Evolutionary conservation across 2,329 filamentous ascomycete genomes (phyloP), one percentile per base, ranked within the genome.

Genomic region (Lasiodiplodia sp.): DNA sequence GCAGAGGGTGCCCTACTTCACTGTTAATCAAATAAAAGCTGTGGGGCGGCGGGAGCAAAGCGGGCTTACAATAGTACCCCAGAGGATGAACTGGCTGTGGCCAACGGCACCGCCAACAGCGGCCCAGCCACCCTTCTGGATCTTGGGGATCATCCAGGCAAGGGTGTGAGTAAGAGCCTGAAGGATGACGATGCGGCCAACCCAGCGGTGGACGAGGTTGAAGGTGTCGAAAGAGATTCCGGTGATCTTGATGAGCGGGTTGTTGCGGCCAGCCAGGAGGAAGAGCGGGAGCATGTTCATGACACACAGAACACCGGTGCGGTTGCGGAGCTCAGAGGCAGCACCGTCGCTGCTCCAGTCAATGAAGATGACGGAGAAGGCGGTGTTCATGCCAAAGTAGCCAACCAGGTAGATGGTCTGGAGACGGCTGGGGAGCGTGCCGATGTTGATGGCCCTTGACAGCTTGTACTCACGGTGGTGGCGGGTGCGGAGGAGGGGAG

Each of bases 231-330:
- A 95, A 4, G 90, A 92, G 71, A 94, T 89, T 70, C 89, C 88
- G 66, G 92, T 84, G 72, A 91, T 83, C 70, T 84, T 84, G 76
- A 94, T 93, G 72, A 95, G 83, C 25, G 91, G 91, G 80, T 94
- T 94, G 82, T 94, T 94, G 73, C 92, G 86, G 52, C 90, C 89
- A 57, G 91, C 90, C 77, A 94, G 84, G 62, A 94, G 79, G 79
- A 94, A 91, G 4, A 94, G 83, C 1, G 92, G 92, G 70, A 90
- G 85, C 91, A 94, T 92, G 82, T 95, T 95, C 77, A 92, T 87
- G 52, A 89, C 87, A 7, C 91, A 81, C 70, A 95, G 83, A 57
- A 90, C 84, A 71, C 92, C 92, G 23, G 89, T 90, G 40, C 92
- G 87, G 79, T 91, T 92, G 71, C 91, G 84, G 64, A 81, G 72